Conservation (phyloP, 2,329 filamentous ascomycete genomes). For the Emergomyces pasteurianus region DNA sequence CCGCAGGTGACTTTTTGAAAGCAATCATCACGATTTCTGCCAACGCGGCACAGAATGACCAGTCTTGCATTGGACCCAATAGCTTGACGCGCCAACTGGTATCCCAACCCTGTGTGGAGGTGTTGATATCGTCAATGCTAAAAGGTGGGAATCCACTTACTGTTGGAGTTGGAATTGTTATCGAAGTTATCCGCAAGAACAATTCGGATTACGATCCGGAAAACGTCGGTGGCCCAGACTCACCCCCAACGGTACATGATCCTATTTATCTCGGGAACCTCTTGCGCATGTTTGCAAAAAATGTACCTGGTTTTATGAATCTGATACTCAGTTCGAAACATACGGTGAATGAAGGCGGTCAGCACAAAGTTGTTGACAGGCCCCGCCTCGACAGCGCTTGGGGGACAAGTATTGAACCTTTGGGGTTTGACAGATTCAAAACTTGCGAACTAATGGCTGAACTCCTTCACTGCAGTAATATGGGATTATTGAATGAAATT, state of each 20-base stretch:
- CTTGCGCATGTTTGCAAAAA: slow-evolving; percentile 74
- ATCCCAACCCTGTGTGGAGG: slow-evolving; percentile 69
- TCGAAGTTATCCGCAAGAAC: slow-evolving; percentile 97
- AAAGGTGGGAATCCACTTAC: slow-evolving; percentile 86
- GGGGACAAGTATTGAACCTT: slow-evolving; percentile 77
- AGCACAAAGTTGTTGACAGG: slow-evolving; percentile 49
- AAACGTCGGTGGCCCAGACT: slow-evolving; percentile 66
- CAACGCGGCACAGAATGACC: slow-evolving; percentile 94
- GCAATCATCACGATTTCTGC: slow-evolving; percentile 98
- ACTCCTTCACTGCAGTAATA: slow-evolving; percentile 93
- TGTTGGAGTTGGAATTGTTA: slow-evolving; percentile 92
- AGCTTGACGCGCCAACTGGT: slow-evolving; percentile 92
- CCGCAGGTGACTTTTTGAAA: slow-evolving; percentile 93
- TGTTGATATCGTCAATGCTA: slow-evolving; percentile 84
- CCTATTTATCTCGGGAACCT: slow-evolving; percentile 92
- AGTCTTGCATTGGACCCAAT: slow-evolving; percentile 97
- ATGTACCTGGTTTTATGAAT: slow-evolving; percentile 88
- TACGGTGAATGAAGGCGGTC: slow-evolving; percentile 44
- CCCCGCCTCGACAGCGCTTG: slow-evolving; percentile 75
- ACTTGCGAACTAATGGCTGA: slow-evolving; percentile 98
- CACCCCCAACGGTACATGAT: slow-evolving; percentile 70
- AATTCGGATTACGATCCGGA: slow-evolving; percentile 98
- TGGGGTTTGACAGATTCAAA: slow-evolving; percentile 97
- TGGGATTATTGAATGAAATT: slow-evolving; percentile 85
- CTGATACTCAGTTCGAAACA: slow-evolving; percentile 66